Base-by-base conservation (phyloP, 805 yeast genomes). In the Danielia reshetovae region DNA sequence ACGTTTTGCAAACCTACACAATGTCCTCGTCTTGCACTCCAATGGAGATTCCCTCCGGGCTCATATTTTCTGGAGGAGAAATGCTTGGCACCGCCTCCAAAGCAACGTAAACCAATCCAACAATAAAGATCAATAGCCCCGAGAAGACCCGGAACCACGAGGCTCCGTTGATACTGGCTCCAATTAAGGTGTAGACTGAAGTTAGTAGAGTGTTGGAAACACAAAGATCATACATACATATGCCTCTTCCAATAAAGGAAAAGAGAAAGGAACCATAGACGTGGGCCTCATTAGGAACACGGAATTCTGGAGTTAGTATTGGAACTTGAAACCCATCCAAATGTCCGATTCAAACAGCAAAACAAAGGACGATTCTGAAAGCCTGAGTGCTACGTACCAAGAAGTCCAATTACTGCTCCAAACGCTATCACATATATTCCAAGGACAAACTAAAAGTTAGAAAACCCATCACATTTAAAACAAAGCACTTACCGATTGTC, bases 21-120 rank as follows among this genome's bases (percentile, higher is more conserved):
- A 62, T 54, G 38, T 65, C 72, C 30, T 67, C 73, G 22, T 66
- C 73, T 27, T 57, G 55, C 15, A 55, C 48, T 2, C 66, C 68
- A 28, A 65, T 55, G 24, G 62, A 40, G 13, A 65, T 48, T 2
- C 70, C 68, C 42, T 67, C 72, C 6, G 68, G 60, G 42, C 57
- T 83, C 85, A 87, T 85, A 60, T 82, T 85, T 38, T 75, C 83
- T 13, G 96, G 96, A 18, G 88, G 82, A 34, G 84, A 80, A 27
- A 85, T 66, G 40, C 83, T 74, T 13, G 89, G 87, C 18, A 84
- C 59, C 32, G 82, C 81, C 58, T 86, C 93, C 50, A 86, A 69
- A 1, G 61, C 75, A 31, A 72, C 54, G 58, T 69, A 86, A 3
- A 60, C 73, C 15, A 76, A 52, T 18, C 95, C 96, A 16, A 78